phyloP scores from a whole-genome alignment of 2,329 filamentous ascomycete species.

The Aspergillus versicolor region DNA sequence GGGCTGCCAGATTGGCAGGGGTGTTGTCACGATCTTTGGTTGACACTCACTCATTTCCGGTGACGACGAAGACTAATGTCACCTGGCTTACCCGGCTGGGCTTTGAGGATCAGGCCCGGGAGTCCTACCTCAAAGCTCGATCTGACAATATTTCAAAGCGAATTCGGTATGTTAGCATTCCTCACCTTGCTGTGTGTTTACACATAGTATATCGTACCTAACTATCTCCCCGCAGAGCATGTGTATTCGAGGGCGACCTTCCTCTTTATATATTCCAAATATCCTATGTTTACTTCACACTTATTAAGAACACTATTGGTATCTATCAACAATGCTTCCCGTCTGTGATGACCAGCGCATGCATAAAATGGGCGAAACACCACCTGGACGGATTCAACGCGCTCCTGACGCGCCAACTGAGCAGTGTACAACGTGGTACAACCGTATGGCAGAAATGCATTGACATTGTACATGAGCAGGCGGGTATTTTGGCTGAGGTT shows the following conservation, averaged over 20 bases:
- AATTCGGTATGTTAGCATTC: conserved; percentile 65
- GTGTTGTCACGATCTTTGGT: conserved; percentile 76
- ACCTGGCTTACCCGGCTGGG: conserved; percentile 82
- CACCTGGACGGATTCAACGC: conserved; percentile 88
- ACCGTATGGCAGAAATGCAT: conserved; percentile 81
- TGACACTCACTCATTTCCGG: conserved; percentile 72
- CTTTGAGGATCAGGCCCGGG: conserved; percentile 84
- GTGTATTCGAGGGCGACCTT: conserved; percentile 91
- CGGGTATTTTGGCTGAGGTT: conserved; percentile 75
- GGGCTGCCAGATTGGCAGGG: conserved; percentile 72
- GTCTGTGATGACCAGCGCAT: conserved; percentile 83
- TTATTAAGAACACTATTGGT: conserved; percentile 88
- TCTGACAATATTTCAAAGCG: conserved; percentile 76
- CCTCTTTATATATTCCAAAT: conserved; percentile 93
- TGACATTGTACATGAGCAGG: conserved; percentile 76
- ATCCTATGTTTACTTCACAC: conserved; percentile 91
- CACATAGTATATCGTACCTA: background rate
- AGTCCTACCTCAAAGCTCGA: conserved; percentile 79
- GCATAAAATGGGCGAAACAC: conserved; percentile 97
- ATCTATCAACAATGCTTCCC: conserved; percentile 88
- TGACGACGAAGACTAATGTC: conserved; percentile 76
- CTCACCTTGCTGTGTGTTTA: background rate
- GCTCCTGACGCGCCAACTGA: conserved; percentile 78
- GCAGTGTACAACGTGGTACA: conserved; percentile 75
- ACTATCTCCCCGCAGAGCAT: conserved; percentile 62